phyloP scores from a whole-genome alignment of 177 flowering plant genomes.

The Telopea speciosissima region DNA sequence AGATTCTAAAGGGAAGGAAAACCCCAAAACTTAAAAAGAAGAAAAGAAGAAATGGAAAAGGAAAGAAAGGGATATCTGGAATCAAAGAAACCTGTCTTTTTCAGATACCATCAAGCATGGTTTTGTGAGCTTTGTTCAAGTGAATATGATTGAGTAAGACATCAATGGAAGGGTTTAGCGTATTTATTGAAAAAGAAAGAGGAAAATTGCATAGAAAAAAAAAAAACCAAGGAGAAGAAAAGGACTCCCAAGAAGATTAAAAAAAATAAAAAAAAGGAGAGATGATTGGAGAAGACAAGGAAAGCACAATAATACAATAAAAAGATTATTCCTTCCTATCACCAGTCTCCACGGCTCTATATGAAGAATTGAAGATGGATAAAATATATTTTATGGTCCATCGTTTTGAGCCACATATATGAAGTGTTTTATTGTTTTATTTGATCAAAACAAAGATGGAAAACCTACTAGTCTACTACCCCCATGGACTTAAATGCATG shows the following conservation, averaged over 20 bases:
- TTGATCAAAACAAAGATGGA: no score
- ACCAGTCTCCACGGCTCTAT: neutral
- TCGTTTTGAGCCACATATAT: no score
- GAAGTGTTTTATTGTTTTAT: no score
- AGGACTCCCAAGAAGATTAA: no score
- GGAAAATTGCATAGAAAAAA: no score
- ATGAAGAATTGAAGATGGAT: neutral
- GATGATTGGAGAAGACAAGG: neutral
- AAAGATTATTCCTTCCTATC: constrained; percentile 11
- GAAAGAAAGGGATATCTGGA: constrained; percentile 6
- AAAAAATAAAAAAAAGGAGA: neutral
- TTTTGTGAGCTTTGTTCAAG: constrained; percentile 1
- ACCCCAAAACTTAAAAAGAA: neutral
- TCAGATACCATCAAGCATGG: constrained; percentile 1
- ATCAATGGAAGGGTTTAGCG: no score
- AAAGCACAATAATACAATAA: neutral
- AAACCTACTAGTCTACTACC: no score
- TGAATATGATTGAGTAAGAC: no score
- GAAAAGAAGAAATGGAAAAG: neutral
- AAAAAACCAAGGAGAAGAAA: no score
- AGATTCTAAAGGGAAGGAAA: constrained; percentile 7
- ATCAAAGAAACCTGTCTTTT: neutral
- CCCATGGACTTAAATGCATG: no score
- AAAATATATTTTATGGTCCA: no score
- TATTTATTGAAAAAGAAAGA: neutral